These are phyloP conservation scores for Akanthomyces dipterigenus DNA, from an alignment of 2,329 filamentous ascomycete genomes.

Conservation along the genomic window DNA sequence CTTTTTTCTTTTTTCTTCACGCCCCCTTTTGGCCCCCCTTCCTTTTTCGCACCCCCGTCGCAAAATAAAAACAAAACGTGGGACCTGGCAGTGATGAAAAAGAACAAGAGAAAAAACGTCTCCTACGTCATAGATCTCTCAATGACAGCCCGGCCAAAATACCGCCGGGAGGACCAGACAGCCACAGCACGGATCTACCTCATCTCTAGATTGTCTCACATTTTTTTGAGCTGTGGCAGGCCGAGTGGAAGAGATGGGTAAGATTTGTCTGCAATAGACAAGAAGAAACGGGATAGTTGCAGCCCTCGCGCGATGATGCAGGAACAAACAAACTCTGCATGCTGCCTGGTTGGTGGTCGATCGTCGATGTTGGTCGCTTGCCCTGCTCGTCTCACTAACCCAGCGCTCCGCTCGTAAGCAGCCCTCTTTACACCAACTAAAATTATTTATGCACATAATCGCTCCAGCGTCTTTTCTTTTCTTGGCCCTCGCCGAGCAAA, in stretches of 20 bases:
- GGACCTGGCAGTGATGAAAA: background rate
- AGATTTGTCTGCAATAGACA: background rate
- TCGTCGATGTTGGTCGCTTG: background rate
- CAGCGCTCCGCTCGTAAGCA: too few relatives aligned
- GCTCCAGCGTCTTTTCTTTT: too few relatives aligned
- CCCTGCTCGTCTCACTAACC: too few relatives aligned
- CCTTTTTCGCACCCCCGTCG: background rate
- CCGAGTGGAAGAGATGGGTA: background rate
- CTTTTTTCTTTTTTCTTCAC: background rate
- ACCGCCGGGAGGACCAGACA: background rate
- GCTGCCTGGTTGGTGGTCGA: background rate
- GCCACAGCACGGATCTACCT: background rate
- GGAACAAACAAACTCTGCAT: too few relatives aligned
- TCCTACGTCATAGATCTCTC: constrained; percentile 1
- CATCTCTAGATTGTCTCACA: background rate
- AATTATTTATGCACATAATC: too few relatives aligned
- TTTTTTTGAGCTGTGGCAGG: background rate
- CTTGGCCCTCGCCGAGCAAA: too few relatives aligned
- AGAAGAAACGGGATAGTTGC: background rate
- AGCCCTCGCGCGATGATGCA: background rate
- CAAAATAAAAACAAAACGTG: background rate
- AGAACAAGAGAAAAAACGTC: background rate
- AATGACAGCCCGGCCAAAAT: background rate
- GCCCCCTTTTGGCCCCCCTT: background rate
- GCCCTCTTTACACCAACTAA: too few relatives aligned